phyloP scores from a whole-genome alignment of 768 basidiomycete species.

The Phanerochaete carnosa region DNA sequence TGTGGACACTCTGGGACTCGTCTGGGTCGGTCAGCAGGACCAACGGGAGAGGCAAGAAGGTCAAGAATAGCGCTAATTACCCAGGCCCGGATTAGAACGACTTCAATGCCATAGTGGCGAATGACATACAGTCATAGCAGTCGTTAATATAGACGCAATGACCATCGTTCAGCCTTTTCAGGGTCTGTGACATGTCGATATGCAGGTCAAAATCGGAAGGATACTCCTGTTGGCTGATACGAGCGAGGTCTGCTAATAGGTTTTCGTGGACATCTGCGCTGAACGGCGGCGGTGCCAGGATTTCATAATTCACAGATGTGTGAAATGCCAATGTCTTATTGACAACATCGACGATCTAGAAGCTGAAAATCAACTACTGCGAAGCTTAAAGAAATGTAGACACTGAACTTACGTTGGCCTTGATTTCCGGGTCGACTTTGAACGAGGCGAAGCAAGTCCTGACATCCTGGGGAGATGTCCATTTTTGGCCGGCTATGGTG shows the following conservation, averaged over 20 bases:
- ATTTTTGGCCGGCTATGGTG: conserved; percentile 49
- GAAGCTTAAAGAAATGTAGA: not conserved
- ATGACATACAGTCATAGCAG: conserved; percentile 47
- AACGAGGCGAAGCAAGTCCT: conserved; percentile 50
- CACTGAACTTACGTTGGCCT: conserved; percentile 43
- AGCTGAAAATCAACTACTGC: not conserved
- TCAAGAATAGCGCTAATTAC: conserved; percentile 22
- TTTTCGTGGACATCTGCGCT: conserved; percentile 55
- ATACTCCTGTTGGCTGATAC: conserved; percentile 42
- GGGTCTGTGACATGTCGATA: conserved; percentile 47
- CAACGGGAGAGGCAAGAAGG: conserved; percentile 48
- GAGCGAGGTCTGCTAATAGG: conserved; percentile 44
- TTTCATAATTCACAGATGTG: conserved; percentile 59
- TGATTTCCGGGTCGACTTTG: conserved; percentile 42
- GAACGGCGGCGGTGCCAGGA: conserved; percentile 52
- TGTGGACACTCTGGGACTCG: conserved; percentile 46
- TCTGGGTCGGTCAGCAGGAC: conserved; percentile 42
- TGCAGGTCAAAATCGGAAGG: conserved; percentile 54
- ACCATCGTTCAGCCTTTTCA: conserved; percentile 56
- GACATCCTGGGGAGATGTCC: conserved; percentile 50
- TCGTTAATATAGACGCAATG: conserved; percentile 54
- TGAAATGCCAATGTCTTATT: conserved; percentile 59
- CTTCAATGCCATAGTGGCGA: not conserved
- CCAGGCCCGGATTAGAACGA: not conserved
- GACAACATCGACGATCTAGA: conserved; percentile 52